Conservation (phyloP, 495 filamentous ascomycete genomes). For the Hyphodiscus hymeniophilus region DNA sequence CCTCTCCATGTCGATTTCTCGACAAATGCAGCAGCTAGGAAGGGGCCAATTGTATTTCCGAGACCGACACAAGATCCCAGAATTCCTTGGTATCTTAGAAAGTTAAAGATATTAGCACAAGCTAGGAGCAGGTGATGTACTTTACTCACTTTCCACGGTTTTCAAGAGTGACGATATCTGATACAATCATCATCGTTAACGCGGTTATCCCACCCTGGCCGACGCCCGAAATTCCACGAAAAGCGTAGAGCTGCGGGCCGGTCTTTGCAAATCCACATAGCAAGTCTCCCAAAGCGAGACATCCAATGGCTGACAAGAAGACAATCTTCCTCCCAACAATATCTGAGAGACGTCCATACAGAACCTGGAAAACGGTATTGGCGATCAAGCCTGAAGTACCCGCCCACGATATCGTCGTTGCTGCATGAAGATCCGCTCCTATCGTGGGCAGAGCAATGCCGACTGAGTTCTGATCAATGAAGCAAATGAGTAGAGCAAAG, state of each 20-base stretch:
- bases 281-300: conserved; percentile 69
- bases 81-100: conserved; percentile 32
- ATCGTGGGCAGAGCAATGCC: conserved; percentile 53
- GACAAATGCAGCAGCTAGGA: conserved; percentile 30
- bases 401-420: conserved; percentile 59
- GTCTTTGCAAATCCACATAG: conserved; percentile 65
- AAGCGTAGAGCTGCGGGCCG: conserved; percentile 64
- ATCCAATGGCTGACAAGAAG: conserved; percentile 61
- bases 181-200: conserved; percentile 69
- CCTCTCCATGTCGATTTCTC: conserved; percentile 23
- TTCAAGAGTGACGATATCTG: conserved; percentile 66
- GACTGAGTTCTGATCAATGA: conserved; percentile 58
- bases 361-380: conserved; percentile 70
- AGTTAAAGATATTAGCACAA: not conserved
- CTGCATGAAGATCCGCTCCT: conserved; percentile 43
- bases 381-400: conserved; percentile 70
- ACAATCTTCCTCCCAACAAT: conserved; percentile 75
- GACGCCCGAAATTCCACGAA: conserved; percentile 53
- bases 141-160: conserved; percentile 56
- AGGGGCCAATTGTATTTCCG: conserved; percentile 34
- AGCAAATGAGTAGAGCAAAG: conserved; percentile 45
- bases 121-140: not conserved
- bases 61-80: conserved; percentile 31
- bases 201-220: conserved; percentile 83
- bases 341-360: conserved; percentile 72